A percentile compares a stretch with the other conserved stretches of the same genome.
phyloP scores from a whole-genome alignment of 345 rosid species.

The Euphorbia tirucalli region DNA sequence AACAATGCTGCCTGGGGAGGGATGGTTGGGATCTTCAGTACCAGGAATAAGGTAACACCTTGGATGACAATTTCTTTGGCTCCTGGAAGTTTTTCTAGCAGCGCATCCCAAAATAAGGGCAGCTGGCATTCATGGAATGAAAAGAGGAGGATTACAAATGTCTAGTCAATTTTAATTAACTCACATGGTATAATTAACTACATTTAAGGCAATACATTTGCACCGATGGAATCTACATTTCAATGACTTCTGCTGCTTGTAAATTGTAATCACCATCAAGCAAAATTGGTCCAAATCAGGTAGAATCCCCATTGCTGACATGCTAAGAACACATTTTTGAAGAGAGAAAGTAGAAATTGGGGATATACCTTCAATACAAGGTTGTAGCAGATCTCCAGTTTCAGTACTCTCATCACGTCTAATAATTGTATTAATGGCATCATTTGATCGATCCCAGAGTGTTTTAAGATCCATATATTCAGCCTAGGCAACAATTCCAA shows the following conservation, averaged over 20 bases:
- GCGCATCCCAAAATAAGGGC: slow-evolving; percentile 70
- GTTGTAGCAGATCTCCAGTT: slow-evolving; percentile 61
- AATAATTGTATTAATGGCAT: slow-evolving; percentile 67
- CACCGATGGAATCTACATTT: slow-evolving; percentile 8
- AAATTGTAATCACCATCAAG: slow-evolving; percentile 8
- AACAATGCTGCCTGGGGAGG: slow-evolving; percentile 9
- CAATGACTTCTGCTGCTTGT: background rate
- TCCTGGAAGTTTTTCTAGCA: slow-evolving; percentile 55
- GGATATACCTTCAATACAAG: slow-evolving; percentile 71
- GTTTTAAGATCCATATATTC: slow-evolving; percentile 62
- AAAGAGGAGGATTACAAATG: slow-evolving; percentile 8
- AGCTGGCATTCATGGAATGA: slow-evolving; percentile 38
- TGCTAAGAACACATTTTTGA: too few relatives aligned
- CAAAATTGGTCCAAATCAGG: background rate
- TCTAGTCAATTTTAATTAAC: background rate
- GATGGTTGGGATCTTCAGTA: slow-evolving; percentile 25
- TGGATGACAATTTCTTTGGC: slow-evolving; percentile 48
- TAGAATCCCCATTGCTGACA: background rate
- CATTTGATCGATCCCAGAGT: slow-evolving; percentile 53
- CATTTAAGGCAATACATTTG: background rate
- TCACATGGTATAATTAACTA: background rate
- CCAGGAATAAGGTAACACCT: slow-evolving; percentile 45
- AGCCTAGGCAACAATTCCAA: slow-evolving; percentile 34
- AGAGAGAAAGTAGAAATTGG: too few relatives aligned
- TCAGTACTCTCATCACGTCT: slow-evolving; percentile 55